phyloP scores from a whole-genome alignment of 116 monocot species.

The Dioscorea cayenensis region DNA sequence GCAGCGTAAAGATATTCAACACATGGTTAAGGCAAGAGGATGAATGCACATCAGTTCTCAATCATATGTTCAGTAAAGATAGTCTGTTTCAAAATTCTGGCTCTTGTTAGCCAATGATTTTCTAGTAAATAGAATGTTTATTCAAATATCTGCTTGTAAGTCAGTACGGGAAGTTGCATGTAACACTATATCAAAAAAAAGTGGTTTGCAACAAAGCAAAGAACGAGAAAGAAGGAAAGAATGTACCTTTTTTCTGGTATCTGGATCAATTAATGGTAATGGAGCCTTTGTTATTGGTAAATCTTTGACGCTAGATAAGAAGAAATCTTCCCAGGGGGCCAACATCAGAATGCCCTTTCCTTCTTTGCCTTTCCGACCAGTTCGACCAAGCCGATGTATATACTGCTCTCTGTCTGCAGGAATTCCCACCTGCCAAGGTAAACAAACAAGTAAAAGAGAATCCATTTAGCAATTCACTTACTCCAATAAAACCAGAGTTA shows the following conservation, averaged over 20 bases:
- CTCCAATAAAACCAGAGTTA: not conserved
- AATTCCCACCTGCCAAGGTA: slow-evolving; percentile 54
- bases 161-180: no score
- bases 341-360: slow-evolving; percentile 77
- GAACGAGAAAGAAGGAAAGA: not conserved
- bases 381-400: slow-evolving; percentile 95
- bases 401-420: slow-evolving; percentile 94
- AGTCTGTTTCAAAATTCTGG: no score
- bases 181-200: not conserved
- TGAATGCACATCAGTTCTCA: no score
- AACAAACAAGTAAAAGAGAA: not conserved
- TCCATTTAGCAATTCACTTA: not conserved
- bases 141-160: no score
- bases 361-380: slow-evolving; percentile 91
- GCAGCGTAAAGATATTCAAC: not conserved
- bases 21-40: not conserved
- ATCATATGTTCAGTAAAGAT: no score
- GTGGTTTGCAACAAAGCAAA: not conserved
- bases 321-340: slow-evolving; percentile 93
- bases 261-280: slow-evolving; percentile 40
- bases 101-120: no score
- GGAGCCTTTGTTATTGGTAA: slow-evolving; percentile 69
- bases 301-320: slow-evolving; percentile 63
- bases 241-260: slow-evolving; percentile 55
- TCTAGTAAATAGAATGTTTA: no score